Evolutionary conservation across 2,329 filamentous ascomycete genomes (phyloP).

Genomic region (Colletotrichum sp.): DNA sequence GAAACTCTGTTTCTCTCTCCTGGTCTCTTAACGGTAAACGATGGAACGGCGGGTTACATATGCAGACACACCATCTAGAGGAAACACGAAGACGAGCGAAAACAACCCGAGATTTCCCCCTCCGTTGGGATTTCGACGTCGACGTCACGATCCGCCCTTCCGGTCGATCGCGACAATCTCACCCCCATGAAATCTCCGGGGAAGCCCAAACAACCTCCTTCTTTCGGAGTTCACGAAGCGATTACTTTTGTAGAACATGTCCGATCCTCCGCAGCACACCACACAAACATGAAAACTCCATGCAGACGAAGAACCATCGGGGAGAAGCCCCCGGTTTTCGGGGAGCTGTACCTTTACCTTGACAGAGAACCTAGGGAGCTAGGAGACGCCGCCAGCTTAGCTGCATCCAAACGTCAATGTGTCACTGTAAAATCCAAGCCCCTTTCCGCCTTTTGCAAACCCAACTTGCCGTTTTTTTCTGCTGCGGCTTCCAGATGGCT

Average conservation of each 20-base stretch:
- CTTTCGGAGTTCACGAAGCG: not conserved
- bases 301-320: not conserved
- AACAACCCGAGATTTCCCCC: not conserved
- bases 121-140: not conserved
- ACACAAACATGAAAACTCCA: not conserved
- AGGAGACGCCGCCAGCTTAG: not conserved
- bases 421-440: not conserved
- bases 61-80: not conserved
- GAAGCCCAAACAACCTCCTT: not conserved
- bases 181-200: not conserved
- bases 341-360: not conserved
- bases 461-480: not conserved
- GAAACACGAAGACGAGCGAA: not conserved
- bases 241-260: not conserved
- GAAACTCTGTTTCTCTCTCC: not conserved
- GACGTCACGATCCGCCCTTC: slow-evolving; percentile 2
- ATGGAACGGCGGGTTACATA: not conserved
- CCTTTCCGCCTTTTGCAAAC: not conserved
- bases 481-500: not conserved
- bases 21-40: not conserved
- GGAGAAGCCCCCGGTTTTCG: not conserved
- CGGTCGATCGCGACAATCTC: not conserved
- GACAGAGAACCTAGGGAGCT: not conserved
- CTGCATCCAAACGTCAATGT: not conserved
- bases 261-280: not conserved